Percentiles rank a stretch among this genome's conserved stretches.
Evolutionary conservation across 495 filamentous ascomycete genomes (phyloP).

Genomic region (Xylaria intraflava): DNA sequence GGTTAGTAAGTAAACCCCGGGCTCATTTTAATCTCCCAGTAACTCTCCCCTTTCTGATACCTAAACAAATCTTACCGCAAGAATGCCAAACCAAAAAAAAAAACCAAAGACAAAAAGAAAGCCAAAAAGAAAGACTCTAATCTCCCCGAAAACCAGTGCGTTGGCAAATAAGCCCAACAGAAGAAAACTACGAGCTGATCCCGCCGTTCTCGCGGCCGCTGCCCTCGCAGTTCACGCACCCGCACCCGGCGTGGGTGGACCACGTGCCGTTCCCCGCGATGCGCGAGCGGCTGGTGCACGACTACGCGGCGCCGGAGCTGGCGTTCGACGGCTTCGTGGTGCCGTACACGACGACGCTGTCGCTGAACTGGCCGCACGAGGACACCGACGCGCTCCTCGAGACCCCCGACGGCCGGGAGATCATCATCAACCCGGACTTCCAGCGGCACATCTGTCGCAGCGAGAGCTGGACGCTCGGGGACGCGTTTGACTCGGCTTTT

Average conservation of each 20-base stretch:
- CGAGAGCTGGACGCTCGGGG: slow-evolving; percentile 72
- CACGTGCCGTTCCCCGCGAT: slow-evolving; percentile 68
- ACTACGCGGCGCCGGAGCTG: slow-evolving; percentile 37
- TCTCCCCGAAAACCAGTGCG: slow-evolving; percentile 42
- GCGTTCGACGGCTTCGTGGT: slow-evolving; percentile 75
- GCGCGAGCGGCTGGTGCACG: slow-evolving; percentile 53
- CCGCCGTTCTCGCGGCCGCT: slow-evolving; percentile 61
- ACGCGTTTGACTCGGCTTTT: slow-evolving; percentile 56
- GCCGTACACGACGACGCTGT: slow-evolving; percentile 65
- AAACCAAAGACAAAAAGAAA: not conserved
- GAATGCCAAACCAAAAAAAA: not conserved
- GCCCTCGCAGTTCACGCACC: slow-evolving; percentile 50
- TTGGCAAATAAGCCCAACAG: slow-evolving; percentile 70
- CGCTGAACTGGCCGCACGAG: slow-evolving; percentile 74
- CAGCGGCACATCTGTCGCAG: slow-evolving; percentile 62
- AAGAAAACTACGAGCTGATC: slow-evolving; percentile 64
- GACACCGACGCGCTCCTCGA: slow-evolving; percentile 53
- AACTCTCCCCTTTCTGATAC: no score
- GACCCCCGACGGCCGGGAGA: slow-evolving; percentile 49
- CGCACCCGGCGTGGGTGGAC: slow-evolving; percentile 74
- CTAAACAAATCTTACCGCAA: no score
- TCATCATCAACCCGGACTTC: slow-evolving; percentile 73
- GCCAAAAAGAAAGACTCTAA: not conserved
- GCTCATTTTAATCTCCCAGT: not conserved
- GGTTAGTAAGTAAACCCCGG: slow-evolving; percentile 31